Evolutionary conservation across 805 yeast species (phyloP).

Genomic region (Hanseniaspora clermontiae): DNA sequence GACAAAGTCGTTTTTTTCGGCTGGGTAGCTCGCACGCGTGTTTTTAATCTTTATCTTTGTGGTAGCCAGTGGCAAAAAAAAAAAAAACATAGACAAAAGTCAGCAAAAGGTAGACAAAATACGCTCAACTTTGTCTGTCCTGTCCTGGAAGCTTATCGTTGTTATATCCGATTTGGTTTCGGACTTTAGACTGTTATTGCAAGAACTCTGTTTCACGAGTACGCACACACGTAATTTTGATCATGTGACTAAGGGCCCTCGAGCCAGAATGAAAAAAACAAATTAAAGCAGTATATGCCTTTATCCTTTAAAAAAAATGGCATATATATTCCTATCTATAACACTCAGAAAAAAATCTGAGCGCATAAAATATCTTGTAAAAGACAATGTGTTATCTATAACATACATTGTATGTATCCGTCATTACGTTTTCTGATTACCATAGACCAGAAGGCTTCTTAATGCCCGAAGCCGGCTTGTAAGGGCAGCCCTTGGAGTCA

Average conservation of each 20-base stretch:
- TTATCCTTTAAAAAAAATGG: too few relatives aligned
- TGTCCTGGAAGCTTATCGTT: background rate
- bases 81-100: background rate
- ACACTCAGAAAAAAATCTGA: too few relatives aligned
- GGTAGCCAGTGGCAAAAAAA: background rate
- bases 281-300: too few relatives aligned
- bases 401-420: too few relatives aligned
- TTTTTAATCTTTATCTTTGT: too few relatives aligned
- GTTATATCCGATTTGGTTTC: background rate
- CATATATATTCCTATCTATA: too few relatives aligned
- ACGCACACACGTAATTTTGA: too few relatives aligned
- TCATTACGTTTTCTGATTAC: background rate
- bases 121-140: background rate
- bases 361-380: too few relatives aligned
- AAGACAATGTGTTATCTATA: too few relatives aligned
- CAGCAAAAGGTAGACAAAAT: background rate
- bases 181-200: too few relatives aligned
- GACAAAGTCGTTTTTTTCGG: background rate
- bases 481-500: constrained; percentile 23
- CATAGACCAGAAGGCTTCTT: constrained; percentile 13
- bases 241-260: too few relatives aligned
- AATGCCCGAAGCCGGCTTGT: background rate
- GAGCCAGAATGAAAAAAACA: background rate
- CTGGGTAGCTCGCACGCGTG: background rate
- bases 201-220: too few relatives aligned